Conservation (phyloP, 2,329 filamentous ascomycete species). For the Saccharata proteae region DNA sequence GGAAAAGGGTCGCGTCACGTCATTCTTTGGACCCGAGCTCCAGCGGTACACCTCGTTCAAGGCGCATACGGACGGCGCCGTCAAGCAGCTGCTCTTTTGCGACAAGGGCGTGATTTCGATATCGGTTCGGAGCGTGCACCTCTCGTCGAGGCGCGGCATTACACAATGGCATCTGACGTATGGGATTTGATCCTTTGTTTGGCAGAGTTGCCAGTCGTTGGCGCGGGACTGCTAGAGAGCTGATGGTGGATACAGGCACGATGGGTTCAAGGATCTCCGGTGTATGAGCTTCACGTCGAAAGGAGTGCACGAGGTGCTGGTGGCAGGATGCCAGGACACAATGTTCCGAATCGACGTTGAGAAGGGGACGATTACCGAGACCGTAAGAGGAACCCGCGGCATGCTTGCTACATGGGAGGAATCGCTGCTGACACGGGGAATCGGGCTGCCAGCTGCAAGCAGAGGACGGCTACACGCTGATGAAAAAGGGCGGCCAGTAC, state of each 20-base stretch:
- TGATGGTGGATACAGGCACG: constrained; percentile 36
- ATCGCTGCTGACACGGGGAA: constrained; percentile 18
- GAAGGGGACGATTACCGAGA: constrained; percentile 33
- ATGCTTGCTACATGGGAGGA: too few species aligned
- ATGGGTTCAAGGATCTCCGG: constrained; percentile 72
- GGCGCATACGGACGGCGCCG: constrained; percentile 67
- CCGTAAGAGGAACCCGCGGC: constrained; percentile 13
- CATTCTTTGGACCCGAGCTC: constrained; percentile 76
- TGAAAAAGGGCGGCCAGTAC: constrained; percentile 75
- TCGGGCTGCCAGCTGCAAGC: constrained; percentile 46
- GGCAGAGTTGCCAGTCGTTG: neutral
- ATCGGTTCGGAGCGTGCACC: constrained; percentile 72
- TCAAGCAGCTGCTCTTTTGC: constrained; percentile 83
- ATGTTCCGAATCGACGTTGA: constrained; percentile 70
- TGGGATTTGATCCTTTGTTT: constrained; percentile 16
- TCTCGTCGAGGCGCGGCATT: constrained; percentile 70
- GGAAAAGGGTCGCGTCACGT: constrained; percentile 68
- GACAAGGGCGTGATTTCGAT: constrained; percentile 84
- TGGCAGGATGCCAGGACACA: constrained; percentile 71
- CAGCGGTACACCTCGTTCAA: constrained; percentile 85
- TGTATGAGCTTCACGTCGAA: constrained; percentile 96
- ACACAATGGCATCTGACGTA: constrained; percentile 82
- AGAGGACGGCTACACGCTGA: constrained; percentile 71
- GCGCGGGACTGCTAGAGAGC: constrained; percentile 14
- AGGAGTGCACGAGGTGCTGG: constrained; percentile 69